A percentile compares a stretch with the other conserved stretches of the same genome.
These are phyloP conservation scores for Tricholomella constricta DNA, from an alignment of 768 basidiomycete species.

Conservation along the genomic window DNA sequence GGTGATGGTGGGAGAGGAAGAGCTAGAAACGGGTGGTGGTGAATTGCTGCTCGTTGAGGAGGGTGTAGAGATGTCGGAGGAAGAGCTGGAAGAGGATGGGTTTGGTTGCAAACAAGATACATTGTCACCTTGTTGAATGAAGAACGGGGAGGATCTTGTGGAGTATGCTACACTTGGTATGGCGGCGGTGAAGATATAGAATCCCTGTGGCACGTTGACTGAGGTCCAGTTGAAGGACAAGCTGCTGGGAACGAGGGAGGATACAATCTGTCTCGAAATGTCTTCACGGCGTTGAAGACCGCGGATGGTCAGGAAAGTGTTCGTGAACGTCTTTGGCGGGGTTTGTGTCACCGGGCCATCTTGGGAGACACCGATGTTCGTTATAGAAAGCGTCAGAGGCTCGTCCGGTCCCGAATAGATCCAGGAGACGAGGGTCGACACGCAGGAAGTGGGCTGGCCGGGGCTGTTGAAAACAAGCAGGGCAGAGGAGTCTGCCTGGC, in stretches of 20 bases:
- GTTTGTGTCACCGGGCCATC: constrained; percentile 9
- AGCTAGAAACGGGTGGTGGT: constrained; percentile 12
- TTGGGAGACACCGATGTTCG: constrained; percentile 38
- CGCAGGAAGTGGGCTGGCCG: constrained; percentile 28
- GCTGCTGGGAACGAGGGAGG: constrained; percentile 27
- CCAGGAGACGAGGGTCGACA: constrained; percentile 36
- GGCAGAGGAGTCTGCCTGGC: constrained; percentile 14
- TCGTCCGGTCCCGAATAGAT: constrained; percentile 34
- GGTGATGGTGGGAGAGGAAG: constrained; percentile 4
- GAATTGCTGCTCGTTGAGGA: constrained; percentile 5
- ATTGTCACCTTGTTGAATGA: constrained; percentile 30
- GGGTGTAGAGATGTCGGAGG: constrained; percentile 16
- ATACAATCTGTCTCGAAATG: constrained; percentile 27
- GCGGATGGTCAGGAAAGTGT: constrained; percentile 6
- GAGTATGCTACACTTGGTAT: constrained; percentile 21
- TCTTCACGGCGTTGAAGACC: constrained; percentile 17
- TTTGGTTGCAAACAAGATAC: constrained; percentile 32
- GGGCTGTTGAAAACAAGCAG: constrained; percentile 22
- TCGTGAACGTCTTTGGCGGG: constrained; percentile 10
- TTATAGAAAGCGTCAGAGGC: constrained; percentile 36
- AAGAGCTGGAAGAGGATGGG: constrained; percentile 13
- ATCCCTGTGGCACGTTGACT: constrained; percentile 51
- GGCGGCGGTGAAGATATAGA: constrained; percentile 42
- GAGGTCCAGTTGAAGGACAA: constrained; percentile 41
- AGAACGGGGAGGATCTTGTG: constrained; percentile 28